phyloP scores from a whole-genome alignment of 306 rosid species.

The Sesbania bispinosa region DNA sequence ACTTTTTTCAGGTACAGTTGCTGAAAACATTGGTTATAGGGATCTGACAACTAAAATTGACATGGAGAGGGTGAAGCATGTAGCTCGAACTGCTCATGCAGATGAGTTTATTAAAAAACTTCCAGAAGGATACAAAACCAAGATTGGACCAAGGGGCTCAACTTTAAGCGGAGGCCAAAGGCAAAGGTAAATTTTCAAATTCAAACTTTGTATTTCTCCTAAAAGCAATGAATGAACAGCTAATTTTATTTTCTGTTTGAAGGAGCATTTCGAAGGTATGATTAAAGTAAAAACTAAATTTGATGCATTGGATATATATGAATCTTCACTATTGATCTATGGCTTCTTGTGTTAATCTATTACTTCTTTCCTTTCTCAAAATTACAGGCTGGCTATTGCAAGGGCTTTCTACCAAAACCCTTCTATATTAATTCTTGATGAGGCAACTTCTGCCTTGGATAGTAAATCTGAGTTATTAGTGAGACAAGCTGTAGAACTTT shows the following conservation, averaged over 20 bases:
- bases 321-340: background rate
- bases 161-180: conserved; percentile 90
- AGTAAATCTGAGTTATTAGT: conserved; percentile 72
- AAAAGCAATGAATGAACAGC: background rate
- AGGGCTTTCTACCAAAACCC: conserved; percentile 80
- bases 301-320: background rate
- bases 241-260: background rate
- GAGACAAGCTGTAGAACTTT: conserved; percentile 66
- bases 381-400: conserved; percentile 77
- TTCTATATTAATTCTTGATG: conserved; percentile 75
- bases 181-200: conserved; percentile 60
- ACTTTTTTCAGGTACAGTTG: conserved; percentile 86
- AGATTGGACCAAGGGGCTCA: conserved; percentile 90
- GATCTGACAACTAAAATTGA: conserved; percentile 66
- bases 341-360: background rate
- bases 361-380: conserved; percentile 15
- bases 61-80: conserved; percentile 65
- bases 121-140: conserved; percentile 71
- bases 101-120: conserved; percentile 72
- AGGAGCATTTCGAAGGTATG: conserved; percentile 2
- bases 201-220: conserved; percentile 2
- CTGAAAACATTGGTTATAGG: conserved; percentile 85
- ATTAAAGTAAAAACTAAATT: background rate
- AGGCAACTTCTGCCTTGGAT: conserved; percentile 92
- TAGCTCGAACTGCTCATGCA: conserved; percentile 79